These are phyloP conservation scores for Plasmodium berghei DNA, from an alignment of 169 alveolate species.

Conservation along the genomic window DNA sequence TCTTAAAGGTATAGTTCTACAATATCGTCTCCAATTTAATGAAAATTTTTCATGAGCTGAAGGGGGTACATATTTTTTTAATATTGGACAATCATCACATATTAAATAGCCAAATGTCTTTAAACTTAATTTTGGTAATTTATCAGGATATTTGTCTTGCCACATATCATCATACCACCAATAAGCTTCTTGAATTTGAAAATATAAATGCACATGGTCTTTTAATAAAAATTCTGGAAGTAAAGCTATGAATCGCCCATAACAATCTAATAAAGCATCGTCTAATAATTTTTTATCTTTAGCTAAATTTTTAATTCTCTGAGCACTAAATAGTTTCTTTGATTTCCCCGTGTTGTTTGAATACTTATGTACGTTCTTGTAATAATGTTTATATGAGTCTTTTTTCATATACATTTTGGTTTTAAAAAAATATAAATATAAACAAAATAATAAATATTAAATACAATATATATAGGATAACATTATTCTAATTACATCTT, in stretches of 20 bases:
- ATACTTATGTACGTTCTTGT: constrained; percentile 24
- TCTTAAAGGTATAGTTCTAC: constrained; percentile 90
- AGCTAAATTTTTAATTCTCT: constrained; percentile 57
- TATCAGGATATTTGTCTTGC: constrained; percentile 87
- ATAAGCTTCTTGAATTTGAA: constrained; percentile 92
- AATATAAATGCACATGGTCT: constrained; percentile 90
- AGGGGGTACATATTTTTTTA: constrained; percentile 79
- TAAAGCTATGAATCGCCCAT: constrained; percentile 91
- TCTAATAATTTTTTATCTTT: constrained; percentile 84
- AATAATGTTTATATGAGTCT: constrained; percentile 20
- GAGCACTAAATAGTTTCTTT: constrained; percentile 54
- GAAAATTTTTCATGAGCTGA: constrained; percentile 84
- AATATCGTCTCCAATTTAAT: constrained; percentile 86
- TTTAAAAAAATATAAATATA: neutral
- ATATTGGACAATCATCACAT: constrained; percentile 89
- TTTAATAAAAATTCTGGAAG: constrained; percentile 90
- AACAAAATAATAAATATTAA: neutral
- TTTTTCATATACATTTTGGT: constrained; percentile 38
- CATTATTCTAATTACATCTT: constrained; percentile 50
- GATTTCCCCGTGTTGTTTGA: constrained; percentile 17
- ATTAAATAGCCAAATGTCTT: constrained; percentile 87
- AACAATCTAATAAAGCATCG: constrained; percentile 89
- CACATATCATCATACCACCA: constrained; percentile 95
- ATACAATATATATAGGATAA: constrained; percentile 27
- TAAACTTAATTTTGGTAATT: constrained; percentile 84